Evolutionary conservation across 129 eudicot genomes (phyloP), one percentile per base, ranked within the genome.

Genomic region (Gnaphalium uliginosum): DNA sequence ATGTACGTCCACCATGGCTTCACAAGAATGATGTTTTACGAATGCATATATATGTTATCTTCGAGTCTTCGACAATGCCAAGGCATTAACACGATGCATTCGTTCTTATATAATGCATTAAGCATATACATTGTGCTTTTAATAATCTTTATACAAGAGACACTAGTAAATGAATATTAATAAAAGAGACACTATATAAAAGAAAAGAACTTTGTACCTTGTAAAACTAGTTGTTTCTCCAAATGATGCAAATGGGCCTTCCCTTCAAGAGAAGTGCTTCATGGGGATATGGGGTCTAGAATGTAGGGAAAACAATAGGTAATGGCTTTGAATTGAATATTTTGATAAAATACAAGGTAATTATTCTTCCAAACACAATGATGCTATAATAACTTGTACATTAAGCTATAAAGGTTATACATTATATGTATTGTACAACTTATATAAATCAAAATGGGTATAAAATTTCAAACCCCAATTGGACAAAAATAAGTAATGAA

Each of bases 251-350:
- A 72, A 33, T 63, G 71, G 53, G 78, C 48, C 33, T 71, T 76
- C 43, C 41, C 69, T 67, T 75, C 79, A 35, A 82, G 79, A 65
- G 25, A 65, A 82, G 69, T 68, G 79, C 41, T 82, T 72, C 79
- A 66, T 82, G 70, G 85, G 79, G 79, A 71, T 68, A 77, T 76
- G 85, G 75, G 81, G 78, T 43, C 46, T 72, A 76, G 57, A 57
- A 33, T 76, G 65, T 35, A 75, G 79, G 32, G 65, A 27, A 80
- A 81, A 70, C 76, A 43, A 43, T 11, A 18, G 18, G 27, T 48
- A 56, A 69, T 62, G 61, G 43, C 73, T 73, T 35, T 48, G 71
- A 75, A 75, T 56, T 14, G 59, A 53, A 53, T 53, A 51, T 67
- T 10, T 58, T 69, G 62, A 43, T 69, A 78, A 78, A 78, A 78